These are phyloP conservation scores for Alternaria ethzedia DNA, from an alignment of 2,329 filamentous ascomycete genomes.

Conservation along the genomic window DNA sequence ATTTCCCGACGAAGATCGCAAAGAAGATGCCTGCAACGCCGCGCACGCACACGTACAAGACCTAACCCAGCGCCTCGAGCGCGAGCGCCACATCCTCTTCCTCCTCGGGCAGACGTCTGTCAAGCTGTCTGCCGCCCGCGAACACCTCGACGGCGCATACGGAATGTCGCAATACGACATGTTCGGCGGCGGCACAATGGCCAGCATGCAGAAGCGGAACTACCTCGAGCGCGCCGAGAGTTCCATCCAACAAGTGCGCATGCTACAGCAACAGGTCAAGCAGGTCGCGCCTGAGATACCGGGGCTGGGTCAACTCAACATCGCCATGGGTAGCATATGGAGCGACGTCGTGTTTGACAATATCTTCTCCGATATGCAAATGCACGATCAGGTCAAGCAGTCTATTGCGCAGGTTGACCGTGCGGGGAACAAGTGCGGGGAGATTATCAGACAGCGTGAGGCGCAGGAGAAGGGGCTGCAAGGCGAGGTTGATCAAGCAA, in stretches of 20 bases:
- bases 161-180: slow-evolving; percentile 51
- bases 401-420: slow-evolving; percentile 44
- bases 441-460: slow-evolving; percentile 45
- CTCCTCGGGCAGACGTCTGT: slow-evolving; percentile 29
- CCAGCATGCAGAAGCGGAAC: slow-evolving; percentile 62
- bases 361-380: slow-evolving; percentile 60
- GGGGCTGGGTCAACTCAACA: slow-evolving; percentile 49
- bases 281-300: slow-evolving; percentile 49
- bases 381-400: slow-evolving; percentile 60
- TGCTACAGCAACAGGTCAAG: slow-evolving; percentile 49
- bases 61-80: slow-evolving; percentile 28
- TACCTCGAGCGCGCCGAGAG: slow-evolving; percentile 58
- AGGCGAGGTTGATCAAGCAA: slow-evolving; percentile 38
- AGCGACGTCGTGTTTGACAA: slow-evolving; percentile 64
- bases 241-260: slow-evolving; percentile 50
- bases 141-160: slow-evolving; percentile 33
- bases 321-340: slow-evolving; percentile 57
- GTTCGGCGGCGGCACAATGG: slow-evolving; percentile 57
- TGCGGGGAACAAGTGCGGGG: slow-evolving; percentile 33
- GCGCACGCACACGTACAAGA: slow-evolving; percentile 18
- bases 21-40: slow-evolving; percentile 28
- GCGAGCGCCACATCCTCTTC: slow-evolving; percentile 33
- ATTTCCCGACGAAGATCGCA: slow-evolving; percentile 41
- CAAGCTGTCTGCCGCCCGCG: slow-evolving; percentile 30
- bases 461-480: slow-evolving; percentile 29